These are phyloP conservation scores for Maudiozyma humilis DNA, from an alignment of 1,139 yeast genomes.

Conservation along the genomic window DNA sequence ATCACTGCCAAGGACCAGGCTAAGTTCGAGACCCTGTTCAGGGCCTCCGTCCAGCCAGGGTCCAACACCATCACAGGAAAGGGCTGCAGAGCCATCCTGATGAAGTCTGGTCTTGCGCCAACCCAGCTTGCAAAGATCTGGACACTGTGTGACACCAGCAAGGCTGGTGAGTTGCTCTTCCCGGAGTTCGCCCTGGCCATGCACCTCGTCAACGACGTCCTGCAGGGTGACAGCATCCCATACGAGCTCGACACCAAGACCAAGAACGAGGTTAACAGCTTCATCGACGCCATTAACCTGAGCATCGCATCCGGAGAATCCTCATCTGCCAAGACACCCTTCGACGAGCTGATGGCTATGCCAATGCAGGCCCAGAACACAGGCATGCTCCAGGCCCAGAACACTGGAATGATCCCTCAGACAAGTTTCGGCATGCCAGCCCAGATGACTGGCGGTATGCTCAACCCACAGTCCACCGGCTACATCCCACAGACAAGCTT, in stretches of 20 bases:
- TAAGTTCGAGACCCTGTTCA: conserved; percentile 74
- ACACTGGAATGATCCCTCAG: conserved; percentile 30
- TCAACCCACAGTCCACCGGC: conserved; percentile 32
- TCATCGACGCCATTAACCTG: conserved; percentile 83
- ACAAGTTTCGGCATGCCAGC: conserved; percentile 24
- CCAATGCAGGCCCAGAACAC: conserved; percentile 30
- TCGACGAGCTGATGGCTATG: conserved; percentile 26
- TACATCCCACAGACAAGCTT: conserved; percentile 26
- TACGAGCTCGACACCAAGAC: conserved; percentile 60
- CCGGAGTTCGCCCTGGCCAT: conserved; percentile 94
- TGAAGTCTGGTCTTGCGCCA: conserved; percentile 74
- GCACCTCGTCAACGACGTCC: conserved; percentile 72
- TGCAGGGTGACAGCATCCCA: conserved; percentile 75
- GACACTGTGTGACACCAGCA: conserved; percentile 82
- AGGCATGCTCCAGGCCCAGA: too few species aligned
- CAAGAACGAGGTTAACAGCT: conserved; percentile 73
- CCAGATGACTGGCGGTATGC: conserved; percentile 32
- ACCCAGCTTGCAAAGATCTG: conserved; percentile 78
- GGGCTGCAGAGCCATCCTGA: conserved; percentile 67
- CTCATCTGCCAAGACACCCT: conserved; percentile 29
- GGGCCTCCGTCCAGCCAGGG: conserved; percentile 67
- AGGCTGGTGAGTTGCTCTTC: conserved; percentile 74
- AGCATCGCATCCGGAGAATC: conserved; percentile 52
- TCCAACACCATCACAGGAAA: conserved; percentile 73
- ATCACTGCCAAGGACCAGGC: conserved; percentile 78